Base-by-base conservation (phyloP, 2,329 filamentous ascomycete genomes). In the Mycocentrospora acerina region DNA sequence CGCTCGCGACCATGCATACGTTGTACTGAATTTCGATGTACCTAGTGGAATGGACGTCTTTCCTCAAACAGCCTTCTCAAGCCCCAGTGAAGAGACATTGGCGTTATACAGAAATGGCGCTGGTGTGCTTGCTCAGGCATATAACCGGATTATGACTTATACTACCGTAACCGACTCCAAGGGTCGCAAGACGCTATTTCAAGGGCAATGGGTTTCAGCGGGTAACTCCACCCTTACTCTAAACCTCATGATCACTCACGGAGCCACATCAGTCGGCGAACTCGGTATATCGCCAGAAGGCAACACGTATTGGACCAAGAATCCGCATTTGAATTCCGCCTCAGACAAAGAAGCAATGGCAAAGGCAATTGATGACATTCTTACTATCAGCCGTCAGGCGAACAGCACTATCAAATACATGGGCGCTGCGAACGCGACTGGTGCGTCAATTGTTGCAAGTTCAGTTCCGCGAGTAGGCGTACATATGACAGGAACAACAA, bases 261-360 rank as follows among this genome's bases (percentile, higher is more conserved):
- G 48, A 19, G 35, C 44, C 8, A 53, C 52, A n/a, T 55, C 52
- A 2, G 24, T 36, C 11, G 54, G 52, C 22, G 34, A 22, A n/a
- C 43, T 58, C 13, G 51, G 50, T 18, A 53, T 60, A 13, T 53
- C 53, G 11, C 16, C 40, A 4, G 40, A 48, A 0, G 59, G 64
- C 12, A 53, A 64, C 26, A 67, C 69, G 33, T 55, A 67, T 17
- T 57, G 75, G 37, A 67, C 64, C 17, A 59, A 74, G 32, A 73
- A 71, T 51, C 58, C 74, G 7, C 76, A 75, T 57, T 65, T 78
- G 5, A 74, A 68, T n/a, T 72, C 75, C 24, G 71, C 70, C 2
- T 51, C 45, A 9, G 57, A 61, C 37, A 58, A 54, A 26, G 48
- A 53, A 13, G 55, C 56, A 11, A 46, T 59, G 26, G 61, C 71